A percentile compares a stretch with the other conserved stretches of the same genome.
Conservation (phyloP, 441 rosid genomes). For the Erodium texanum region DNA sequence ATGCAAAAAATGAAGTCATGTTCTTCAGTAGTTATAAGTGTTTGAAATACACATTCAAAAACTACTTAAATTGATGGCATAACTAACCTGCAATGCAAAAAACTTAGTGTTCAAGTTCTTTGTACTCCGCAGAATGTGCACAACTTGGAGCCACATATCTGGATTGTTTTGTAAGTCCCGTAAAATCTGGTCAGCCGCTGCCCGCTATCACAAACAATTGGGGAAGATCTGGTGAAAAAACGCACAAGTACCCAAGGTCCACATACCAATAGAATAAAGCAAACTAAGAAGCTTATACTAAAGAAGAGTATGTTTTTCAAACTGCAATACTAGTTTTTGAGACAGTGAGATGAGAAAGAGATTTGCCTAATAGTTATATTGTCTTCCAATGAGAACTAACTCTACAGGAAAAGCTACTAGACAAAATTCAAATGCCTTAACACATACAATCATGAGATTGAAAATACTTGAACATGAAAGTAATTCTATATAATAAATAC, state of each 20-base stretch:
- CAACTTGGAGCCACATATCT: slow-evolving; percentile 99
- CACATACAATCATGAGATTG: not conserved
- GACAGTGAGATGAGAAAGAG: not conserved
- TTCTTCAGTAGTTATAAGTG: not conserved
- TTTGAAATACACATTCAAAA: not conserved
- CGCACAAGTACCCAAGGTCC: not conserved
- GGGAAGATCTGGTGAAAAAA: slow-evolving; percentile 1
- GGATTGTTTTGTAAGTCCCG: slow-evolving; percentile 94
- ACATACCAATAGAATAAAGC: not conserved
- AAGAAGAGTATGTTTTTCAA: not conserved
- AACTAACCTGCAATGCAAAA: slow-evolving; percentile 85
- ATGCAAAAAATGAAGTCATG: not conserved
- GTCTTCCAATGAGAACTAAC: not conserved
- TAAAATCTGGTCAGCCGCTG: slow-evolving; percentile 90
- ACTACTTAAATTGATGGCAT: not conserved
- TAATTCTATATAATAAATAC: no score
- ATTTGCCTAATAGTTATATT: not conserved
- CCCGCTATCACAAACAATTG: slow-evolving; percentile 44
- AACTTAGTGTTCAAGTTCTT: slow-evolving; percentile 90
- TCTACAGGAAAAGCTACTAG: not conserved
- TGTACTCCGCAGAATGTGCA: slow-evolving; percentile 76
- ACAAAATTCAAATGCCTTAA: not conserved
- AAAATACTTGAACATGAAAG: no score
- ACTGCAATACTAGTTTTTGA: not conserved
- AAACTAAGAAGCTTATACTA: not conserved